Evolutionary conservation across 148 eudicot species (phyloP), one percentile per base, ranked within the genome.

Genomic region (Vaccinium macrocarpon): DNA sequence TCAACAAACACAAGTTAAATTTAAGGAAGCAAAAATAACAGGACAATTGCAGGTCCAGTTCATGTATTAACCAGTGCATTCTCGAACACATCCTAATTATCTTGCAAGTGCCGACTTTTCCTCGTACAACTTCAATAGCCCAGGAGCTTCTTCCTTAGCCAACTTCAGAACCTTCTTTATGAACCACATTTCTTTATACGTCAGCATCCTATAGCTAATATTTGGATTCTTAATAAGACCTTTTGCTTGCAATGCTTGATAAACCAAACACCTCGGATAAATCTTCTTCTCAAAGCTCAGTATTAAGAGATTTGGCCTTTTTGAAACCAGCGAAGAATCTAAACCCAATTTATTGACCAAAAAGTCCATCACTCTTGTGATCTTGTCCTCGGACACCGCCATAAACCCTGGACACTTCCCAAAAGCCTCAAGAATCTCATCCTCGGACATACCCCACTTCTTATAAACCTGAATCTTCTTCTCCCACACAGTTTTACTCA

Each of bases 371-470:
- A 81, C 21, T 61, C 12, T 19, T 14, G 4, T 46, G n/a, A 86
- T 76, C 73, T 86, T 86, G 32, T 86, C 53, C 85, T 81, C 82
- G 0, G 90, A 88, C 27, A 27, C 72, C 16, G 4, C 10, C 72
- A 66, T 66, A 12, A 19, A 27, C 35, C 35, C 3, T 8, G 64
- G 86, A 23, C 81, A 7, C 76, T 21, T 83, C 52, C 57, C 50
- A 78, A 85, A 85, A 16, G 90, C 84, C 29, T n/a, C 3, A 13
- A 55, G 38, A 29, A 79, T 64, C 5, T 85, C 88, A 38, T 81
- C 66, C n/a, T 85, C 79, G 1, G 88, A 85, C 82, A 77, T 81
- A 32, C 88, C 90, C 66, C 88, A 85, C 61, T 80, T 85, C 49
- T 32, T 81, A 81, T 74, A 88, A 21, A 81, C 64, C 72, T 85